Evolutionary conservation across 306 rosid species (phyloP), one percentile per base, ranked within the genome.

Genomic region (Malus fusca): DNA sequence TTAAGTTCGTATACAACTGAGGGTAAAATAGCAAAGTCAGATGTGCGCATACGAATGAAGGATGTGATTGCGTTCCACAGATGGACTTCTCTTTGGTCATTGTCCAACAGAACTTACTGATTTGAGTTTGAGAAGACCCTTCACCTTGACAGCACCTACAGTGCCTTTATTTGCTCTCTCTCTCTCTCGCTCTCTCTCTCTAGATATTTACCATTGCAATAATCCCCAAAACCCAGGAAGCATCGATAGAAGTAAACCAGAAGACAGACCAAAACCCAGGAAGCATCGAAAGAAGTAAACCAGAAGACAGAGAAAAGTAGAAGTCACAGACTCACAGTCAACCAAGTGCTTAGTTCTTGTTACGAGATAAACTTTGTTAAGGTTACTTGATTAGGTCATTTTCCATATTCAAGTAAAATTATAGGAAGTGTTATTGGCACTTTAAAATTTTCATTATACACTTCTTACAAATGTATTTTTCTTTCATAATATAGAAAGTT

Each of bases 71-170:
- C 70, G 40, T 1, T 1, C 75, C 77, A 85, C 78, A 73, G 55
- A 15, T 48, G 55, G 3, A 25, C 63, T 62, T 11, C 46, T 62
- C 74, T n/a, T 18, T 51, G 73, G 81, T 80, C 85, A 80, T 75
- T 55, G 56, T 83, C 80, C 73, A 80, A 78, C 53, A 70, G 84
- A 74, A 44, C 46, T 44, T 60, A 70, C 55, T 68, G 81, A 79
- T 79, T 58, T 70, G 78, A 79, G 78, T 33, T 66, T 71, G 81
- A 72, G 82, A 76, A 71, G 89, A 86, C 85, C 46, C 76, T 72
- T 75, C 78, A 75, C 71, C 78, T 17, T 25, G 28, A 61, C 55
- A 7, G n/a, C 21, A 48, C 17, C 75, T 28, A 19, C 67, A 31
- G 33, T 40, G 37, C 80, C 84, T 68, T 7, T 64, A 69, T 77